Conservation (phyloP, 345 rosid genomes). For the Lepidium didymum region DNA sequence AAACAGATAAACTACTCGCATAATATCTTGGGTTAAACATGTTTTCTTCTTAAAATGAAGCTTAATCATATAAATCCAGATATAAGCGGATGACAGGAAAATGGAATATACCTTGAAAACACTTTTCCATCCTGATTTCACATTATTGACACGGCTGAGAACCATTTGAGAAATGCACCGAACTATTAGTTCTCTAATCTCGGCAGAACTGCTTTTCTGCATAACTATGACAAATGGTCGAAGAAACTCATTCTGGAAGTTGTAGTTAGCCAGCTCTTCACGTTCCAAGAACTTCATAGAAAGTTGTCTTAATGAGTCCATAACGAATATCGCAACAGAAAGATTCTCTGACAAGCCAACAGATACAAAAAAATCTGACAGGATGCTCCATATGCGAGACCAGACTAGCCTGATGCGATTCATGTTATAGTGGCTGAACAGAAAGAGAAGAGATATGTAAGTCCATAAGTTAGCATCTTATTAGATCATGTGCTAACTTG, state of each 20-base stretch:
- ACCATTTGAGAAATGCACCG: slow-evolving; percentile 98
- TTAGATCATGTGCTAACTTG: background rate
- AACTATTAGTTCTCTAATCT: slow-evolving; percentile 82
- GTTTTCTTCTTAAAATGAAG: slow-evolving; percentile 3
- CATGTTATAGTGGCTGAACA: slow-evolving; percentile 93
- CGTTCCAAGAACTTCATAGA: slow-evolving; percentile 96
- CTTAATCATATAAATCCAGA: background rate
- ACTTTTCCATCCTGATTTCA: slow-evolving; percentile 99
- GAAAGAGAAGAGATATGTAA: slow-evolving; percentile 2
- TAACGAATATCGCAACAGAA: slow-evolving; percentile 91
- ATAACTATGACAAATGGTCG: slow-evolving; percentile 90
- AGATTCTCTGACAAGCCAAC: slow-evolving; percentile 96
- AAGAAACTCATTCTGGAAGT: slow-evolving; percentile 93
- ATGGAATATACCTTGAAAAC: slow-evolving; percentile 69
- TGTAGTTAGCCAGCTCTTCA: slow-evolving; percentile 94
- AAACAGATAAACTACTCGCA: slow-evolving; percentile 4
- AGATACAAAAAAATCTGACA: slow-evolving; percentile 87
- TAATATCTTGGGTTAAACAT: background rate
- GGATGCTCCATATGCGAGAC: slow-evolving; percentile 95
- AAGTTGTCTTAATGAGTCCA: slow-evolving; percentile 96
- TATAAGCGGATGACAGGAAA: slow-evolving; percentile 13
- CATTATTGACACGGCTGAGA: slow-evolving; percentile 80
- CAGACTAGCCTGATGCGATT: slow-evolving; percentile 95
- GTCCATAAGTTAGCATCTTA: slow-evolving; percentile 6
- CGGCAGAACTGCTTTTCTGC: slow-evolving; percentile 85